These are phyloP conservation scores for Russula abietina DNA, from an alignment of 768 basidiomycete genomes.

Conservation along the genomic window DNA sequence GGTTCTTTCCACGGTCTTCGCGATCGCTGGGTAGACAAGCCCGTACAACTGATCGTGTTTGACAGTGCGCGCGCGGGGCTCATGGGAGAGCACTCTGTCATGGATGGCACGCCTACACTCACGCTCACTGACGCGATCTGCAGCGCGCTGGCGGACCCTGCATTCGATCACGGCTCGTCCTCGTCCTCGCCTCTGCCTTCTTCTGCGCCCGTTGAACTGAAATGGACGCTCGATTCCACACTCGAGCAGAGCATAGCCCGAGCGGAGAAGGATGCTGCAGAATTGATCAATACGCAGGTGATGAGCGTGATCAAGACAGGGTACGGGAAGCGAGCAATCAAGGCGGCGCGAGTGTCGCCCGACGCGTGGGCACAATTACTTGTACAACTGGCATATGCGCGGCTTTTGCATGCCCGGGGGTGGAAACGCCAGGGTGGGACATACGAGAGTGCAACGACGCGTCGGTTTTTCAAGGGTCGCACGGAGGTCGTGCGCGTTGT, in stretches of 20 bases:
- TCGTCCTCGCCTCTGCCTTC: constrained; percentile 25
- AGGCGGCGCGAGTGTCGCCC: constrained; percentile 81
- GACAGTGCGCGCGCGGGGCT: constrained; percentile 77
- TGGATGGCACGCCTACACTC: constrained; percentile 83
- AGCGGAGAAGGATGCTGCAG: constrained; percentile 50
- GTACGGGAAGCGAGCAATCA: constrained; percentile 85
- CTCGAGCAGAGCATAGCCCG: constrained; percentile 46
- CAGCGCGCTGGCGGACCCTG: constrained; percentile 47
- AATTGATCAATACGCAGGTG: constrained; percentile 57
- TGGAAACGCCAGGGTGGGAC: constrained; percentile 63
- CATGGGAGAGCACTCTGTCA: constrained; percentile 90
- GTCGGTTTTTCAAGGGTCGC: constrained; percentile 80
- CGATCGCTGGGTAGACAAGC: constrained; percentile 88
- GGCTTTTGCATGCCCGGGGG: constrained; percentile 39
- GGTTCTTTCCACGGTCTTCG: constrained; percentile 57
- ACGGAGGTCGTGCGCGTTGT: constrained; percentile 93
- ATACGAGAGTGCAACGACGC: constrained; percentile 93
- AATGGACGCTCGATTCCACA: constrained; percentile 53
- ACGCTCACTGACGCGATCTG: constrained; percentile 68
- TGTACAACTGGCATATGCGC: constrained; percentile 81
- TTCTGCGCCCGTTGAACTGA: constrained; percentile 46
- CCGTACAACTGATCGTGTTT: constrained; percentile 78
- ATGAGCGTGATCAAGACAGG: constrained; percentile 56
- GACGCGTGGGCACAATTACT: constrained; percentile 95
- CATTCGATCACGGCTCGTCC: constrained; percentile 57